A percentile compares a stretch with the other conserved stretches of the same genome.
Conservation (phyloP, 2,329 filamentous ascomycete species). For the Pleurostoma richardsiae region DNA sequence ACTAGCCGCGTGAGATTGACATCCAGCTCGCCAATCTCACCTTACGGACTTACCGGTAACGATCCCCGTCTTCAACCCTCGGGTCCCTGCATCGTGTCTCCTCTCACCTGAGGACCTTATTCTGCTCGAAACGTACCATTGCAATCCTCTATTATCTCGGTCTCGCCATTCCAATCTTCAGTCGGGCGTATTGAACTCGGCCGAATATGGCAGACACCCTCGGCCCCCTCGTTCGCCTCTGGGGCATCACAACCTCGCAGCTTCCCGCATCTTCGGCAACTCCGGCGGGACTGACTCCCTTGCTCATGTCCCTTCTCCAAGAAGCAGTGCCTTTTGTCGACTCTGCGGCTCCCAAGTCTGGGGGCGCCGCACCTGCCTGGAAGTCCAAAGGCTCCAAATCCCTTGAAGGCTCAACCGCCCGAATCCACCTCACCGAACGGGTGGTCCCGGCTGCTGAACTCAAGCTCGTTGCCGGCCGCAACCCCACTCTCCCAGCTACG, state of each 20-base stretch:
- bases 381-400: slow-evolving; percentile 35
- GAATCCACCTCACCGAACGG: slow-evolving; percentile 49
- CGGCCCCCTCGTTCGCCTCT: slow-evolving; percentile 48
- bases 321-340: slow-evolving; percentile 57
- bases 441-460: slow-evolving; percentile 33
- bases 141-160: too few species aligned
- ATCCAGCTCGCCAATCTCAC: too few species aligned
- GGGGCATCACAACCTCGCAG: slow-evolving; percentile 42
- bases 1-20: too few species aligned
- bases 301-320: slow-evolving; percentile 47
- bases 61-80: too few species aligned
- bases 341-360: slow-evolving; percentile 38
- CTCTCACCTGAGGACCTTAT: too few species aligned
- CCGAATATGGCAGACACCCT: slow-evolving; percentile 10
- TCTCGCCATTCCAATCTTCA: too few species aligned
- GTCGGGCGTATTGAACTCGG: too few species aligned
- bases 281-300: slow-evolving; percentile 37
- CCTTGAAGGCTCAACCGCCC: slow-evolving; percentile 41
- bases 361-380: slow-evolving; percentile 21
- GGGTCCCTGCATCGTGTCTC: too few species aligned
- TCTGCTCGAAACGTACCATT: too few species aligned
- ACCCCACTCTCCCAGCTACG: too few species aligned
- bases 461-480: slow-evolving; percentile 9
- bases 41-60: too few species aligned
- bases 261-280: slow-evolving; percentile 36